Base-by-base conservation (phyloP, 805 yeast genomes). In the Kodamaea jinghongensis region DNA sequence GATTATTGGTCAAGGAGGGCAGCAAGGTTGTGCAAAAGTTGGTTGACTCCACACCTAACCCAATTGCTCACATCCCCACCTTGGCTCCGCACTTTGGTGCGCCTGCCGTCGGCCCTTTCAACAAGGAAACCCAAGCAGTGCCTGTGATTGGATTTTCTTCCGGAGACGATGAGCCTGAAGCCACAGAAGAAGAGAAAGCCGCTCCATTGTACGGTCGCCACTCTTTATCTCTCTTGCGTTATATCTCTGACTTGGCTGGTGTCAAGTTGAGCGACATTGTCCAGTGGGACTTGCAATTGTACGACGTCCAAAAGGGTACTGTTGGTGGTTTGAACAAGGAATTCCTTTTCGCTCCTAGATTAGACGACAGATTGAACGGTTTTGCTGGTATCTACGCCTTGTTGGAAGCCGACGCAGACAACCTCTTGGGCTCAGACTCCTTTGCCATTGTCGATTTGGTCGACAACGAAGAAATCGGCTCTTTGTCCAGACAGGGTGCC, bases 11-110 rank as follows among this genome's bases (percentile, higher is more conserved):
- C 38, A 74, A 70, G 49, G 42, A 49, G 4, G 54, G 48, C 12
- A 62, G 67, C 3, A 59, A 60, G 38, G 60, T 79, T 36, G 57
- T 51, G 6, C 59, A 74, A 6, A 67, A 64, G 41, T 56, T 79
- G 50, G 73, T 81, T 27, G 75, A 74, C 55, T 78, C 83, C 4
- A 63, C 83, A 1, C 84, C 85, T 11, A 73, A 71, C 47, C 86
- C 87, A 46, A 75, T 87, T 51, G 96, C 90, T 10, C 80, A 80
- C 50, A 83, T 87, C 39, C 95, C 96, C 4, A 75, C 91, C 2
- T 70, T 88, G 55, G 96, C 96, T 4, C 90, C 90, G 3, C 96
- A 87, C 65, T 88, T 87, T 58, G 96, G 96, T 34, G 66, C 60
- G 6, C 81, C 81, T 4, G 72, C 88, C 2, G 54, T 62, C 16